Conservation (phyloP, 345 rosid species). For the Brassica cretica region DNA sequence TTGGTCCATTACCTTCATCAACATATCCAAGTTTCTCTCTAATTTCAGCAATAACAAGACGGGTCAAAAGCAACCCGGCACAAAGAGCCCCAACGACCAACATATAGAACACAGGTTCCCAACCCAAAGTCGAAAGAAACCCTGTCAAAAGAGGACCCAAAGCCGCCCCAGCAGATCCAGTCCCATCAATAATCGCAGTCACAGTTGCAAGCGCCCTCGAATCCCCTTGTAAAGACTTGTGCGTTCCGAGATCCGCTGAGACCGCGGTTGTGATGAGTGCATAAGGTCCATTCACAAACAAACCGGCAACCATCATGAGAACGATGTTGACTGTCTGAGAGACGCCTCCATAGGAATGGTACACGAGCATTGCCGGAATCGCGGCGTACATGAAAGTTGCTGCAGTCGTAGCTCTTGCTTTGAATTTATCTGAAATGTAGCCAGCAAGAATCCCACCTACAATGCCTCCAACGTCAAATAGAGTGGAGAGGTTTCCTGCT, state of each 20-base stretch:
- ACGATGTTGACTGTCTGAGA: constrained; percentile 59
- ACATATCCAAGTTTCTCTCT: constrained; percentile 40
- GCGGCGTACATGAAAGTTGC: constrained; percentile 83
- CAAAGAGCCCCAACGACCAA: constrained; percentile 64
- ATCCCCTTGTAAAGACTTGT: constrained; percentile 76
- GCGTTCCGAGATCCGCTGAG: constrained; percentile 94
- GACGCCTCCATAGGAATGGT: constrained; percentile 65
- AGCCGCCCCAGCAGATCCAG: constrained; percentile 93
- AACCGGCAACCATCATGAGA: constrained; percentile 87
- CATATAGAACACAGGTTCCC: constrained; percentile 80
- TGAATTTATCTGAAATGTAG: constrained; percentile 78
- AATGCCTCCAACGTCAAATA: constrained; percentile 93
- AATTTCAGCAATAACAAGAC: constrained; percentile 49
- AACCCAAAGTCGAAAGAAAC: constrained; percentile 71
- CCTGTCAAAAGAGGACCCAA: constrained; percentile 90
- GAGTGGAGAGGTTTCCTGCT: constrained; percentile 89
- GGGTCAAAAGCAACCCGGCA: constrained; percentile 76
- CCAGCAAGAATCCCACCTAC: constrained; percentile 83
- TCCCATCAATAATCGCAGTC: constrained; percentile 91
- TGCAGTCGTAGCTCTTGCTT: constrained; percentile 89
- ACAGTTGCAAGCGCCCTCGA: constrained; percentile 94
- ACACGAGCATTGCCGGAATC: constrained; percentile 78
- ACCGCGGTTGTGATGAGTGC: constrained; percentile 97
- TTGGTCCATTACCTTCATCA: constrained; percentile 49
- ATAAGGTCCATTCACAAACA: constrained; percentile 86